Percentiles rank a stretch among this genome's conserved stretches.
Evolutionary conservation across 2,329 filamentous ascomycete species (phyloP).

Genomic region (Cladosporium sp.): DNA sequence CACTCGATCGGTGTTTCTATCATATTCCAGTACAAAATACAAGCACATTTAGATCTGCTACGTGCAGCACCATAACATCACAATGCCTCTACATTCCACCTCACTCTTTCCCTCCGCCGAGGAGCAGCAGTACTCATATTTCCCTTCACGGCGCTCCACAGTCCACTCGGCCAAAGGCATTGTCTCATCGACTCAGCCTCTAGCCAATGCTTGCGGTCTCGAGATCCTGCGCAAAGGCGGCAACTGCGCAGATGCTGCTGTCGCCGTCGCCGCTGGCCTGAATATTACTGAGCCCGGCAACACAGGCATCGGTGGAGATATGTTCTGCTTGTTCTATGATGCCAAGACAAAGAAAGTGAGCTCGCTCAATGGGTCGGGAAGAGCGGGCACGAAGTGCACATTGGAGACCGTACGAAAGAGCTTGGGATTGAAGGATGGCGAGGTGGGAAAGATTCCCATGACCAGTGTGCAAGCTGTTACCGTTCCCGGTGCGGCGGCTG

Average conservation of each 20-base stretch:
- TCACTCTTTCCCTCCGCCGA: conserved; percentile 49
- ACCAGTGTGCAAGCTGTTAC: conserved; percentile 76
- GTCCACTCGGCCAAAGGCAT: conserved; percentile 92
- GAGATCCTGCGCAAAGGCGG: conserved; percentile 81
- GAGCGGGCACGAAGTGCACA: conserved; percentile 65
- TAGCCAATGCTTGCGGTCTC: conserved; percentile 84
- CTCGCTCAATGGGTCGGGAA: conserved; percentile 90
- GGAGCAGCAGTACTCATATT: conserved; percentile 52
- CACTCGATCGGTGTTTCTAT: not conserved
- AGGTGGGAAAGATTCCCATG: conserved; percentile 63
- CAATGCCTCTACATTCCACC: conserved; percentile 47
- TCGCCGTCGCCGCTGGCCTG: conserved; percentile 85
- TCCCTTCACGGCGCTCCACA: conserved; percentile 79
- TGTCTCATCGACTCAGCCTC: conserved; percentile 81
- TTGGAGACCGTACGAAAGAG: conserved; percentile 67
- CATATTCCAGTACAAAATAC: not conserved
- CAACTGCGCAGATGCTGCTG: conserved; percentile 94
- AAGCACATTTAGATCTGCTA: not conserved
- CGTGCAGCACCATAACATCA: conserved; percentile 7
- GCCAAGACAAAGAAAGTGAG: conserved; percentile 75
- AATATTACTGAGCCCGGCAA: conserved; percentile 92
- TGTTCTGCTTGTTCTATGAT: conserved; percentile 93
- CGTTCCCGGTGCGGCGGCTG: conserved; percentile 83
- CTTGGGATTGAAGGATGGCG: conserved; percentile 59
- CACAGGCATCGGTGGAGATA: conserved; percentile 93